phyloP scores from a whole-genome alignment of 108 stramenopile genomes.

The Cafeteria roenbergensis region DNA sequence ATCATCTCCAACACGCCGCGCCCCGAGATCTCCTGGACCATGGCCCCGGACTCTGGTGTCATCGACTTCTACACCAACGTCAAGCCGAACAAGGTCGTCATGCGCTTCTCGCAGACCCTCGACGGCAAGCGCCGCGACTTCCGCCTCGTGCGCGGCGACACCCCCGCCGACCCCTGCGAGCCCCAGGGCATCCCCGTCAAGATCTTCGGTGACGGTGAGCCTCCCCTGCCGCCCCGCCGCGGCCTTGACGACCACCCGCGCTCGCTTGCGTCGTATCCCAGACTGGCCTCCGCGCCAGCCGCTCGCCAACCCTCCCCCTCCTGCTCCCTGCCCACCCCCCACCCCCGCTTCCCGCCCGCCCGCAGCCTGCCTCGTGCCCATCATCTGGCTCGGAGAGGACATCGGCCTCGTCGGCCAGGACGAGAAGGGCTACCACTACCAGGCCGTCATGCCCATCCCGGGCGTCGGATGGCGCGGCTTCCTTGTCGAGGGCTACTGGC shows the following conservation, averaged over 20 bases:
- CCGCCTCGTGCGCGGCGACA: constrained; percentile 7
- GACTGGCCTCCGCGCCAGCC: too few relatives aligned
- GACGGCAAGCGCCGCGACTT: constrained; percentile 6
- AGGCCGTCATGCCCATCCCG: neutral
- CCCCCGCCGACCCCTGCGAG: constrained; percentile 6
- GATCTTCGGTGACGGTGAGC: constrained; percentile 7
- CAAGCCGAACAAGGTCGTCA: constrained; percentile 3
- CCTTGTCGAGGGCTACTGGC: neutral
- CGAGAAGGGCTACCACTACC: neutral
- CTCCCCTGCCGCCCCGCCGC: too few relatives aligned
- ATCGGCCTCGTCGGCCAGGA: neutral
- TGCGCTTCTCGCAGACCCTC: neutral
- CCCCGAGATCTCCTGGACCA: constrained; percentile 22
- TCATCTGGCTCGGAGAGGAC: neutral
- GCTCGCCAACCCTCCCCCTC: too few relatives aligned
- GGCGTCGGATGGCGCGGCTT: constrained; percentile 1
- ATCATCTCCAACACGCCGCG: constrained; percentile 7
- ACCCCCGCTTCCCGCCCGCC: too few relatives aligned
- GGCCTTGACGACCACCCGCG: too few relatives aligned
- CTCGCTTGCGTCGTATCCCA: too few relatives aligned
- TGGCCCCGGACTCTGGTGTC: constrained; percentile 16
- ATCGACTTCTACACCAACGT: constrained; percentile 6
- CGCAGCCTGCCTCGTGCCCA: constrained; percentile 1
- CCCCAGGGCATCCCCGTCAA: constrained; percentile 6
- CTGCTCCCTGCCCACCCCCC: too few relatives aligned